A percentile compares a stretch with the other conserved stretches of the same genome.
Evolutionary conservation across 2,329 filamentous ascomycete genomes (phyloP).

Genomic region (Claviceps sp.): DNA sequence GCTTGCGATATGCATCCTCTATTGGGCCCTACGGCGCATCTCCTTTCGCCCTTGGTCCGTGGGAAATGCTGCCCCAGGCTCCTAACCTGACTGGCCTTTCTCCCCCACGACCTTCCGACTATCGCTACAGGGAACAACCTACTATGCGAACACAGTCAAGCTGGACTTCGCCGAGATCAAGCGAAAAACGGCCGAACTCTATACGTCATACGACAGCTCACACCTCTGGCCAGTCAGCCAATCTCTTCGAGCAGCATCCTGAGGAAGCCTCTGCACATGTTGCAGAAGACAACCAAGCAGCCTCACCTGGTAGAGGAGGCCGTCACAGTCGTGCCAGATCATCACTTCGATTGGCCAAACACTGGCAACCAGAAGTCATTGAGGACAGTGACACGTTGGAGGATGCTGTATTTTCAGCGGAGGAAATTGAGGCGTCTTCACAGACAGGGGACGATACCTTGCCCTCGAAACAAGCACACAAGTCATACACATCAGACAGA

Average conservation of each 20-base stretch:
- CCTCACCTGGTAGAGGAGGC: neutral
- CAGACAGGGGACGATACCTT: conserved; percentile 5
- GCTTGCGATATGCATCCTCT: conserved; percentile 5
- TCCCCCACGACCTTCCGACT: conserved; percentile 22
- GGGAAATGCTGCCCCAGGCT: conserved; percentile 8
- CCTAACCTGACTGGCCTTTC: conserved; percentile 15
- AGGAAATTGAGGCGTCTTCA: conserved; percentile 1
- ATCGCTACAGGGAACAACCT: conserved; percentile 10
- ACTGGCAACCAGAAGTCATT: neutral
- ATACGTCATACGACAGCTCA: neutral
- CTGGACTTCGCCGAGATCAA: conserved; percentile 3
- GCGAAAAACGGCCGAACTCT: conserved; percentile 1
- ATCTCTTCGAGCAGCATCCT: conserved; percentile 5
- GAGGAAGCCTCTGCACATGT: conserved; percentile 2
- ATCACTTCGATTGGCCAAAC: neutral
- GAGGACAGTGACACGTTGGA: conserved; percentile 6
- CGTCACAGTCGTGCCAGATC: neutral
- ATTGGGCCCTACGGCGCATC: conserved; percentile 9
- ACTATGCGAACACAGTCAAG: neutral
- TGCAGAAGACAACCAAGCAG: neutral
- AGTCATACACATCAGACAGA: neutral
- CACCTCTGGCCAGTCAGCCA: conserved; percentile 2
- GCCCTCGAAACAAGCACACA: conserved; percentile 1
- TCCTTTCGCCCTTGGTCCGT: conserved; percentile 9
- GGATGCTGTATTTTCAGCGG: conserved; percentile 3